Conservation (phyloP, 495 filamentous ascomycete species). For the Neurospora sp. region DNA sequence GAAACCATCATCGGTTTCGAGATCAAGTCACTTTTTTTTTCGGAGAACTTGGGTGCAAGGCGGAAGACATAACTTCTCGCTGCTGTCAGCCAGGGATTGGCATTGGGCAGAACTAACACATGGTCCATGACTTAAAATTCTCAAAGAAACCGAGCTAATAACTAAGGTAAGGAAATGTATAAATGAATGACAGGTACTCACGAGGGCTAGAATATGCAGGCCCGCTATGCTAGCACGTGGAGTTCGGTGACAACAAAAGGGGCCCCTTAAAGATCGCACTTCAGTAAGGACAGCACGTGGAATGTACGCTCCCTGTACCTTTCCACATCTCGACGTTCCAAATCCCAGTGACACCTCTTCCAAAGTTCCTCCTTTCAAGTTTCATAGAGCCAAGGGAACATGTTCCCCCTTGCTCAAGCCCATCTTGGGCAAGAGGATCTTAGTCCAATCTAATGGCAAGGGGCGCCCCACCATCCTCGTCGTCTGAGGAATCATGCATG, state of each 20-base stretch:
- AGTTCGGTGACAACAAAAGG: background rate
- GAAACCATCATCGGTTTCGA: background rate
- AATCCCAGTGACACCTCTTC: too few relatives aligned
- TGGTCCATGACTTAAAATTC: background rate
- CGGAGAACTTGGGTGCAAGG: background rate
- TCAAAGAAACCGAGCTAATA: background rate
- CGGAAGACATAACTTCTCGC: background rate
- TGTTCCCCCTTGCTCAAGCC: too few relatives aligned
- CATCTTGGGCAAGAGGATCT: too few relatives aligned
- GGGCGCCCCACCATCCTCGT: too few relatives aligned
- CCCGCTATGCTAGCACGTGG: background rate
- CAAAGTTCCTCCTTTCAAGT: too few relatives aligned
- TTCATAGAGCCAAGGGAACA: too few relatives aligned
- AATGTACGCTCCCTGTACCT: too few relatives aligned
- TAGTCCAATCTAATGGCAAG: too few relatives aligned
- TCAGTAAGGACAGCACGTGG: too few relatives aligned
- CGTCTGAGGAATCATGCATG: too few relatives aligned
- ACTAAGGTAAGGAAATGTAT: background rate
- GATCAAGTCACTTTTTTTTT: background rate
- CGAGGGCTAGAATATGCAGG: background rate
- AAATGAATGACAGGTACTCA: background rate
- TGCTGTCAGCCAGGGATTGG: background rate
- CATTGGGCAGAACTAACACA: background rate
- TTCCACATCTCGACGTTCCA: too few relatives aligned
- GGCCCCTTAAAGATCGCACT: background rate